These are phyloP conservation scores for Leccinellum luteum DNA, from an alignment of 768 basidiomycete genomes.

Conservation along the genomic window DNA sequence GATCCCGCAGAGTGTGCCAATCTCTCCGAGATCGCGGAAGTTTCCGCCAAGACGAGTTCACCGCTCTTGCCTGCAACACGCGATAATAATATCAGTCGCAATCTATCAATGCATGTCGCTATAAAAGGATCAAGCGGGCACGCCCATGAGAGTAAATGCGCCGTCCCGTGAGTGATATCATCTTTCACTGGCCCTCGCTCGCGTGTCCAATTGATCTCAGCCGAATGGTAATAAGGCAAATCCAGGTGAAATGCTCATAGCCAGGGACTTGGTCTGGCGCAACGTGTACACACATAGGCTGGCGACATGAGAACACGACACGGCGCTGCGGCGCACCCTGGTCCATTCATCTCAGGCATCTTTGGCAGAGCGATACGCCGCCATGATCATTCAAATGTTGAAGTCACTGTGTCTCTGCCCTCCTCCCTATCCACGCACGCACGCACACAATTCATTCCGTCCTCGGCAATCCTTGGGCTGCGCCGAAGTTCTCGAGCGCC, in stretches of 20 bases:
- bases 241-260: slow-evolving; percentile 18
- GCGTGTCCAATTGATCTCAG: slow-evolving; percentile 9
- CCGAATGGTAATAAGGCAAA: slow-evolving; percentile 6
- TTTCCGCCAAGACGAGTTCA: not conserved
- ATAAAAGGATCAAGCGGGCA: slow-evolving; percentile 5
- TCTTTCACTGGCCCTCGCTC: slow-evolving; percentile 15
- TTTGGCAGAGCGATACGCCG: slow-evolving; percentile 6
- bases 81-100: slow-evolving; percentile 7
- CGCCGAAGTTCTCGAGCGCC: slow-evolving; percentile 13
- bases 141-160: slow-evolving; percentile 16
- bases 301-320: slow-evolving; percentile 26
- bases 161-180: slow-evolving; percentile 13
- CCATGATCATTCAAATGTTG: slow-evolving; percentile 15
- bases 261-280: slow-evolving; percentile 2
- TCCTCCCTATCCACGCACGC: slow-evolving; percentile 6
- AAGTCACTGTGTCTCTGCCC: slow-evolving; percentile 1
- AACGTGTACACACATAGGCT: slow-evolving; percentile 16
- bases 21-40: slow-evolving; percentile 4
- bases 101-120: slow-evolving; percentile 19
- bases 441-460: slow-evolving; percentile 8
- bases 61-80: slow-evolving; percentile 1
- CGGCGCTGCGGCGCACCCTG: slow-evolving; percentile 15
- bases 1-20: not conserved
- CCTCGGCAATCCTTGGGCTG: slow-evolving; percentile 9
- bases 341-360: slow-evolving; percentile 15